Evolutionary conservation across 345 rosid species (phyloP).

Genomic region (Physaria fendleri): DNA sequence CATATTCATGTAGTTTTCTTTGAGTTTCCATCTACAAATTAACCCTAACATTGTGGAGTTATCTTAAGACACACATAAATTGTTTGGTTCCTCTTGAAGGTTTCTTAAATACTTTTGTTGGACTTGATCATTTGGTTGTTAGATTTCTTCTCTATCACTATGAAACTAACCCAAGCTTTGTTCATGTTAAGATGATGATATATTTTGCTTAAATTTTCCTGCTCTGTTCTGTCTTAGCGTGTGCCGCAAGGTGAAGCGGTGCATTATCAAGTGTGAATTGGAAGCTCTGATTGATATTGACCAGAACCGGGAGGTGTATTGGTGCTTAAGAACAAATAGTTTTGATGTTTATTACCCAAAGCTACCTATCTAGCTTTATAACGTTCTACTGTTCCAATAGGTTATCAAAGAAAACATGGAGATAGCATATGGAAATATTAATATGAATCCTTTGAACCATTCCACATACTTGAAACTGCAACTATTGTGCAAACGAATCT

Average conservation of each 20-base stretch:
- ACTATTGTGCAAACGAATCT: slow-evolving; percentile 72
- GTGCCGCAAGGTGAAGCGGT: neutral
- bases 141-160: neutral
- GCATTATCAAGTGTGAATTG: neutral
- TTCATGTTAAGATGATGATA: neutral
- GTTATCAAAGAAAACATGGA: slow-evolving; percentile 83
- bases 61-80: no score
- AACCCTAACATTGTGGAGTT: no score
- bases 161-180: neutral
- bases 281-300: no score
- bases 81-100: no score
- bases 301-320: no score
- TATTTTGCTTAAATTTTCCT: neutral
- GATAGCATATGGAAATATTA: slow-evolving; percentile 66
- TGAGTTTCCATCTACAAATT: neutral
- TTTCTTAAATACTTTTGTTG: neutral
- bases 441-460: slow-evolving; percentile 89
- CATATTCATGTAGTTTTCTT: neutral
- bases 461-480: slow-evolving; percentile 84
- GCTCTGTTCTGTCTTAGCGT: neutral
- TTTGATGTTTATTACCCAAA: no score
- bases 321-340: neutral
- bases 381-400: no score
- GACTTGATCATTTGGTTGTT: no score
- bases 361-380: no score